Evolutionary conservation across 768 basidiomycete species (phyloP), one percentile per base, ranked within the genome.

Genomic region (Lentinula sp.): DNA sequence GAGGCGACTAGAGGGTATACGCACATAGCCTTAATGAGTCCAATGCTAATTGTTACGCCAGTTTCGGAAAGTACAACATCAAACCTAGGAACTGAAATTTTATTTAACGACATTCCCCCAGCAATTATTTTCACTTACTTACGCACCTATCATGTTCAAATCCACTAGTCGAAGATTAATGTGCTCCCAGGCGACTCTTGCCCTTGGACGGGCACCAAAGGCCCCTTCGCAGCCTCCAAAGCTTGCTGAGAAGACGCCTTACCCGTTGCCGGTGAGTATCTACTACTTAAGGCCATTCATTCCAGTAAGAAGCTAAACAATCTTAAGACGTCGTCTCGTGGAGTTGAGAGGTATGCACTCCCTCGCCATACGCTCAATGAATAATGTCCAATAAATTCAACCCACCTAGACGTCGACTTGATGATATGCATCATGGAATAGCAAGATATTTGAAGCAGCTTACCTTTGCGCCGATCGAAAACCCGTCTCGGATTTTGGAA

Each of bases 351-450:
- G 55, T 56, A 48, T 11, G 46, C 46, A 48, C 21, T 43, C 5
- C 21, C 21, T 9, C 18, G 32, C 18, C 32, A 3, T 31, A 2
- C 21, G 0, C 21, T 4, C n/a, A 3, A 18, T 7, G 0, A 13
- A 18, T 10, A n/a, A 5, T 35, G 34, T 3, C 11, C 40, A n/a
- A 1, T 15, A n/a, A 18, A 37, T 16, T 37, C 10, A 28, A n/a
- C 23, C 40, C 15, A 56, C 15, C 23, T 28, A 56, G 55, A 31
- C 55, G 55, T 28, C 55, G 55, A 56, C 55, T 56, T 56, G 55
- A 56, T n/a, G 55, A 56, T 43, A 56, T 56, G 55, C 55, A 56
- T 18, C 13, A 43, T 43, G 55, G 55, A 1, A 56, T 56, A 16
- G 55, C 55, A 16, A 56, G 55, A 40, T 56, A 56, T 40, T 13